These are phyloP conservation scores for Emericellopsis atlantica DNA, from an alignment of 2,329 filamentous ascomycete species.

Conservation along the genomic window DNA sequence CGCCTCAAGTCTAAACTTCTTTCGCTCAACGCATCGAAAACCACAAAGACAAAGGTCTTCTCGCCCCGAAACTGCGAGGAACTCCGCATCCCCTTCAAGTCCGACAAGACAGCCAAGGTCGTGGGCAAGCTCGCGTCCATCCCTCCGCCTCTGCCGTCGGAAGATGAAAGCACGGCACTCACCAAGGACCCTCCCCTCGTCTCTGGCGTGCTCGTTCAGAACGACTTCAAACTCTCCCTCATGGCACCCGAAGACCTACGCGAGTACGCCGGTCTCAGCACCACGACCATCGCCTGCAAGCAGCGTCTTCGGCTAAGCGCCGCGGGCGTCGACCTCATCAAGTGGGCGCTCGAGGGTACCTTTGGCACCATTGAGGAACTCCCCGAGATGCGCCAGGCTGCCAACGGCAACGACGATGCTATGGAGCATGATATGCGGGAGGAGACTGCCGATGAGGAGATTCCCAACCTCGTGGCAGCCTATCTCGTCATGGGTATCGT, in stretches of 20 bases:
- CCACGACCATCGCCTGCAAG: conserved; percentile 85
- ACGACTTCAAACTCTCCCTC: conserved; percentile 91
- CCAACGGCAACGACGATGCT: conserved; percentile 19
- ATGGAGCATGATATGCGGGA: conserved; percentile 17
- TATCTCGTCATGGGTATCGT: conserved; percentile 85
- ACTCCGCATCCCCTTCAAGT: conserved; percentile 85
- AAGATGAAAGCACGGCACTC: conserved; percentile 15
- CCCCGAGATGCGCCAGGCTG: conserved; percentile 34
- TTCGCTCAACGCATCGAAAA: conserved; percentile 75
- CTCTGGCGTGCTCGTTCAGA: conserved; percentile 86
- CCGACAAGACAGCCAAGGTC: conserved; percentile 91
- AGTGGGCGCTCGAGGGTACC: conserved; percentile 87
- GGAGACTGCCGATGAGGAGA: conserved; percentile 54
- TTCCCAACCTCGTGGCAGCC: conserved; percentile 38
- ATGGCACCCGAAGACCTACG: conserved; percentile 95
- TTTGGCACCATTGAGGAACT: conserved; percentile 76
- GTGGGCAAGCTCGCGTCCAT: conserved; percentile 85
- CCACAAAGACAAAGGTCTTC: conserved; percentile 78
- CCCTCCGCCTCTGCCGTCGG: conserved; percentile 22
- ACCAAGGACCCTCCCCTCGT: conserved; percentile 42
- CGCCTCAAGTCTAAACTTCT: conserved; percentile 88
- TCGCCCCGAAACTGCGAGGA: conserved; percentile 93
- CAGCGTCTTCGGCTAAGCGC: conserved; percentile 81
- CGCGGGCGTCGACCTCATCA: conserved; percentile 80
- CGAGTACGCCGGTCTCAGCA: conserved; percentile 94